Evolutionary conservation across 352 stramenopile genomes (phyloP), one percentile per base, ranked within the genome.

Genomic region (Phytophthora tentaculata): DNA sequence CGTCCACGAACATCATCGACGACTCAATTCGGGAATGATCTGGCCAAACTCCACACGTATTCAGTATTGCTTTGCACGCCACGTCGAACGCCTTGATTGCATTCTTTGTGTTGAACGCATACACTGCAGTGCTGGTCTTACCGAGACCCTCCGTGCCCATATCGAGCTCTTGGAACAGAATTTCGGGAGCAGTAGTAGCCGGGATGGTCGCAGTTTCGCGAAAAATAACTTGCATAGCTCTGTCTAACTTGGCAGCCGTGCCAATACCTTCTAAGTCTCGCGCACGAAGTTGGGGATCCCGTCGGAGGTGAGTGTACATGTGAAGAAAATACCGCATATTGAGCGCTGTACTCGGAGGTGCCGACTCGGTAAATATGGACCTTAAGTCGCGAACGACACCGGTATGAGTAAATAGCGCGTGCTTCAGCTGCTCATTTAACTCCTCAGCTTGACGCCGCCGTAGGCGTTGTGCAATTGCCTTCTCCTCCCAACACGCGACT

Each of bases 291-390:
- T 68, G 47, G 1, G 64, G 60, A 8, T 73, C 67, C 16, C 55
- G 65, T 2, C 75, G 68, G 12, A 86, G 68, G 22, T 67, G 64
- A 9, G 71, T 76, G 71, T 83, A 81, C 44, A 63, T 75, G 69
- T 87, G 79, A 24, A 87, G 66, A 20, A 79, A 63, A 28, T 79
- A 60, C 16, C 61, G 74, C 68, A 83, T 67, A 63, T 83, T 80
- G 23, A 84, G 68, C 19, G 78, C 67, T 29, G 49, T 19, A 49
- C 50, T 69, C 12, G 64, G 41, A 65, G 58, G 52, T 54, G 64
- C 53, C 6, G 71, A 68, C 26, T 65, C 51, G 8, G 56, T 66
- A 49, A 79, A 76, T 5, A 76, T 63, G 5, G 67, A 67, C 48
- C 26, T 65, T 7, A 76, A 41, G 20, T 71, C 56, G n/a, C 56